Evolutionary conservation across 768 basidiomycete genomes (phyloP).

Genomic region (Phlebiopsis gigantea): DNA sequence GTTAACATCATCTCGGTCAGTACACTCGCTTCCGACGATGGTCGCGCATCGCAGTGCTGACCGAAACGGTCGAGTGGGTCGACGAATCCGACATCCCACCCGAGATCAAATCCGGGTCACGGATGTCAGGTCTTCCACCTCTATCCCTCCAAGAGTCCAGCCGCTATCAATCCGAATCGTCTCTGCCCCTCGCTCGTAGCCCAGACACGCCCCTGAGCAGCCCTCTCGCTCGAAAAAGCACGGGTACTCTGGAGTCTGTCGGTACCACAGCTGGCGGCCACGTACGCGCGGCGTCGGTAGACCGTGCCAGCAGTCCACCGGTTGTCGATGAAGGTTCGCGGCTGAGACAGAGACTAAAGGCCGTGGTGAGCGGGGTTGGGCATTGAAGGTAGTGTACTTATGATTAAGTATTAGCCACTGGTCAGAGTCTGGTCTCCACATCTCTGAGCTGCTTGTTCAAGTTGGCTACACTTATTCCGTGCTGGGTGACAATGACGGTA

Average conservation of each 20-base stretch:
- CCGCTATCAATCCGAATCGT: background rate
- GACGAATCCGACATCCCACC: constrained; percentile 25
- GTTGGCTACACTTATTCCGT: too few species aligned
- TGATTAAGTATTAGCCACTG: background rate
- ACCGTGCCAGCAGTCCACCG: background rate
- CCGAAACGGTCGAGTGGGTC: constrained; percentile 62
- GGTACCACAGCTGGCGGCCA: background rate
- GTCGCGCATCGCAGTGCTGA: constrained; percentile 78
- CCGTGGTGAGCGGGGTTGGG: constrained; percentile 18
- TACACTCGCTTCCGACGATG: constrained; percentile 84
- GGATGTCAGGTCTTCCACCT: background rate
- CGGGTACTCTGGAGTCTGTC: background rate
- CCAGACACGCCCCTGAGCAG: background rate
- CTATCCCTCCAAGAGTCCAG: background rate
- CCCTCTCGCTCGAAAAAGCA: background rate
- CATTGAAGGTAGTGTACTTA: background rate
- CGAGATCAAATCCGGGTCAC: constrained; percentile 16
- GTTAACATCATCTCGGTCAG: constrained; percentile 31
- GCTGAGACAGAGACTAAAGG: constrained; percentile 21
- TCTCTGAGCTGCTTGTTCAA: too few species aligned
- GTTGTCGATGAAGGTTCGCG: constrained; percentile 18
- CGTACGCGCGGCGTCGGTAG: background rate
- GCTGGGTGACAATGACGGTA: too few species aligned
- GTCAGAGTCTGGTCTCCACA: too few species aligned
- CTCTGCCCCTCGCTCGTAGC: background rate